These are phyloP conservation scores for Climacium dendroides DNA, from an alignment of 225 moss, liverwort and hornwort species.

Conservation along the genomic window DNA sequence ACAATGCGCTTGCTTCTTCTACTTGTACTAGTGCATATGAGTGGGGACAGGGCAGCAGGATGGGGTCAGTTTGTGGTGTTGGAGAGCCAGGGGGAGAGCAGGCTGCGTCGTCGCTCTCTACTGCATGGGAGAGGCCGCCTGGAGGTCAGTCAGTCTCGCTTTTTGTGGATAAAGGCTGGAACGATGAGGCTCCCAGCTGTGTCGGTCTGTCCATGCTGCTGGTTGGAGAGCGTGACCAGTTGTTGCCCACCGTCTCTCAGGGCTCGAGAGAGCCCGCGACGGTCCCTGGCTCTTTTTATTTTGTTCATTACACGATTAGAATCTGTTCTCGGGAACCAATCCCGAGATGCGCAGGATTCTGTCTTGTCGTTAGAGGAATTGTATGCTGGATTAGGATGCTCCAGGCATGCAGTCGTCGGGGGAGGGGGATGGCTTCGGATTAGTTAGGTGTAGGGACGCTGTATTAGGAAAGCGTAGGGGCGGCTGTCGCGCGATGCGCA, in stretches of 20 bases:
- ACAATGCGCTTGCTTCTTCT: neutral
- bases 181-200: slow-evolving; percentile 9
- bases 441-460: neutral
- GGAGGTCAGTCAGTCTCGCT: slow-evolving; percentile 47
- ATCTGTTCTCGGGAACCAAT: neutral
- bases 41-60: slow-evolving; percentile 17
- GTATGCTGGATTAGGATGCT: neutral
- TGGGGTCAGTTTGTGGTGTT: slow-evolving; percentile 1
- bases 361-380: neutral
- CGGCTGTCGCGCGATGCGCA: neutral
- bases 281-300: neutral
- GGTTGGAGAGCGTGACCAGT: neutral
- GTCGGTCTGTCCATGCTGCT: neutral
- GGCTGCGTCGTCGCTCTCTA: slow-evolving; percentile 32
- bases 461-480: no score
- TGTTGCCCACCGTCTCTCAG: no score
- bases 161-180: neutral
- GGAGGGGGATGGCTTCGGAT: no score
- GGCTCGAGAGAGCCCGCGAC: no score
- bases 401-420: neutral
- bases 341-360: neutral
- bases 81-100: slow-evolving; percentile 10
- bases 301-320: neutral
- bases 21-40: slow-evolving; percentile 20
- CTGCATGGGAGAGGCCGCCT: slow-evolving; percentile 29